phyloP scores from a whole-genome alignment of 2,329 filamentous ascomycete genomes.

The Penicillium paneum region DNA sequence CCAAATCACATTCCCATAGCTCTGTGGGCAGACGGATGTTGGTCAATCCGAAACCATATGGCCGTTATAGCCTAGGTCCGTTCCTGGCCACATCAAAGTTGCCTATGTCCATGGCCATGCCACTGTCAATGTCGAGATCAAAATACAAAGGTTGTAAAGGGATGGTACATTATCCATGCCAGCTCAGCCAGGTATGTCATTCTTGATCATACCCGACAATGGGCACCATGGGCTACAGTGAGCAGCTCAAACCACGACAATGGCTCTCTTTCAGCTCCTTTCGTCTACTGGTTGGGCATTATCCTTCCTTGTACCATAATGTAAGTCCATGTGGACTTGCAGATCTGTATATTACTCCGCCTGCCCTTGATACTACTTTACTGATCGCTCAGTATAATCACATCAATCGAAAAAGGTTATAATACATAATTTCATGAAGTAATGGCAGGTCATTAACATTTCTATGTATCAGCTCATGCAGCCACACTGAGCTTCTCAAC shows the following conservation, averaged over 20 bases:
- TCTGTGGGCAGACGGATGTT: not conserved
- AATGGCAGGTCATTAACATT: constrained; percentile 12
- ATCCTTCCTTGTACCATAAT: not conserved
- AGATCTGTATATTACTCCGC: constrained; percentile 2
- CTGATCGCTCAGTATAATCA: not conserved
- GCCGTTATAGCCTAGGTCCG: not conserved
- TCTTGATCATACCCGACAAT: not conserved
- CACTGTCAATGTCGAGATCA: not conserved
- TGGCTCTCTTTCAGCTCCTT: not conserved
- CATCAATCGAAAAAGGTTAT: constrained; percentile 1
- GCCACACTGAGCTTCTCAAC: constrained; percentile 71
- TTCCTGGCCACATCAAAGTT: not conserved
- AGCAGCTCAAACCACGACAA: not conserved
- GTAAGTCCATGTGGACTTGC: not conserved
- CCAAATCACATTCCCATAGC: not conserved
- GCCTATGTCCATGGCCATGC: not conserved
- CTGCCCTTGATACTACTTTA: not conserved
- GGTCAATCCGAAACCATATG: not conserved
- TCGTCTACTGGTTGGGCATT: not conserved
- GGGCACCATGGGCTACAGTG: not conserved
- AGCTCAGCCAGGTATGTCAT: not conserved
- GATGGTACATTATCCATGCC: not conserved
- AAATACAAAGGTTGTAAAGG: not conserved
- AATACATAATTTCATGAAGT: constrained; percentile 12
- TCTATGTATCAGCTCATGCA: constrained; percentile 39